These are phyloP conservation scores for Leccinum subtestaceum DNA, from an alignment of 768 basidiomycete genomes.

Conservation along the genomic window DNA sequence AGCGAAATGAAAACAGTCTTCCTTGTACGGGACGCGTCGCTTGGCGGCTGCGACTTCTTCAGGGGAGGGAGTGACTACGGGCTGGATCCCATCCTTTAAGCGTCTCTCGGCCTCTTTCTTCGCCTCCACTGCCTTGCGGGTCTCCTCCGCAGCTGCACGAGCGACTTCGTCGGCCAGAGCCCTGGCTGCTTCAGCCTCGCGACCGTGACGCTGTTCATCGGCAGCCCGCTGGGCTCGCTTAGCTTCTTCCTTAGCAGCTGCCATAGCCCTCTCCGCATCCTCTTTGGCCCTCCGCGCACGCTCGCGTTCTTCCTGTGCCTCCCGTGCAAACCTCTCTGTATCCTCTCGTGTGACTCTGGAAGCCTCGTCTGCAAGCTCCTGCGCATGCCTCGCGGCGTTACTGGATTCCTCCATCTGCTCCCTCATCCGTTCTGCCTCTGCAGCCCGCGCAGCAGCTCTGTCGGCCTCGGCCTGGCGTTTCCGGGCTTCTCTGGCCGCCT, in stretches of 20 bases:
- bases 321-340: neutral
- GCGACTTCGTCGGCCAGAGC: neutral
- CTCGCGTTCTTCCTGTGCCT: slow-evolving; percentile 8
- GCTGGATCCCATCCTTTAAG: slow-evolving; percentile 27
- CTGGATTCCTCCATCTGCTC: slow-evolving; percentile 9
- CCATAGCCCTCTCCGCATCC: slow-evolving; percentile 6
- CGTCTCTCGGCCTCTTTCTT: too few relatives aligned
- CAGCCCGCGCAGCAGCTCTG: slow-evolving; percentile 5
- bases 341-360: slow-evolving; percentile 9
- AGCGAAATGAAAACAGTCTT: slow-evolving; percentile 32
- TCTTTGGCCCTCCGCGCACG: neutral
- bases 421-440: slow-evolving; percentile 4
- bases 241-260: slow-evolving; percentile 3
- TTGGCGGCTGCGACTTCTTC: slow-evolving; percentile 20
- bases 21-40: slow-evolving; percentile 18
- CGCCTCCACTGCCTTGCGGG: too few relatives aligned
- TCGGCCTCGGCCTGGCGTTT: slow-evolving; percentile 8
- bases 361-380: slow-evolving; percentile 7
- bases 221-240: neutral
- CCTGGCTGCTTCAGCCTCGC: neutral
- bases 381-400: neutral
- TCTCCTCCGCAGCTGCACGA: neutral
- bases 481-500: slow-evolving; percentile 1
- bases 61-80: slow-evolving; percentile 21
- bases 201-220: neutral